Base-by-base conservation (phyloP, 345 rosid species). In the Pugionium cornutum region DNA sequence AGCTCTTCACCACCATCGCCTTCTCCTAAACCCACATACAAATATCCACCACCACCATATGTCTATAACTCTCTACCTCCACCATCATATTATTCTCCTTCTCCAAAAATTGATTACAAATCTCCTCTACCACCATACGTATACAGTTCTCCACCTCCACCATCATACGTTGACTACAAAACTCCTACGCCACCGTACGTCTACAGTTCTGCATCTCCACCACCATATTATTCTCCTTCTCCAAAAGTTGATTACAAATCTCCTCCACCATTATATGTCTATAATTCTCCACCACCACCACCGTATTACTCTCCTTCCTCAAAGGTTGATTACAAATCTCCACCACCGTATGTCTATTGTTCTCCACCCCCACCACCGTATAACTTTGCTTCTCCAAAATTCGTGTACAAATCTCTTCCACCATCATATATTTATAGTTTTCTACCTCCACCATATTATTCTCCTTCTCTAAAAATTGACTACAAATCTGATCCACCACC, bases 401-500 rank as follows among this genome's bases (percentile, higher is more conserved):
- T 32, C 2, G 39, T n/a, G 2, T 52, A 31, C 37, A 52, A 52
- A 52, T 52, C 56, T 52, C 56, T 27, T 0, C 56, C 56, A 32
- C 56, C 39, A 10, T 27, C 58, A 1, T 30, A 52, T 3, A 27
- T 52, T 0, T 18, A 31, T 27, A 52, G 18, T 2, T 52, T 39
- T 1, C 56, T 39, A 2, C 58, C 30, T 1, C 58, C 58, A n/a
- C 57, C 57, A 53, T n/a, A 28, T 0, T 53, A 52, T 6, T 34
- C 31, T 2, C 30, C 50, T 25, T 46, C 50, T 6, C 50, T 30
- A 46, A 46, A 25, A 30, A 1, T 25, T 25, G 50, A 25, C 0
- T 54, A 54, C 18, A 54, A 54, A 36, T 54, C 59, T 54, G 11
- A 44, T 2, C 44, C 60, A 26, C 60, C 44, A 36, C 45, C 44